Conservation (phyloP, 1,139 yeast species). For the Saccharomycopsis phalli region DNA sequence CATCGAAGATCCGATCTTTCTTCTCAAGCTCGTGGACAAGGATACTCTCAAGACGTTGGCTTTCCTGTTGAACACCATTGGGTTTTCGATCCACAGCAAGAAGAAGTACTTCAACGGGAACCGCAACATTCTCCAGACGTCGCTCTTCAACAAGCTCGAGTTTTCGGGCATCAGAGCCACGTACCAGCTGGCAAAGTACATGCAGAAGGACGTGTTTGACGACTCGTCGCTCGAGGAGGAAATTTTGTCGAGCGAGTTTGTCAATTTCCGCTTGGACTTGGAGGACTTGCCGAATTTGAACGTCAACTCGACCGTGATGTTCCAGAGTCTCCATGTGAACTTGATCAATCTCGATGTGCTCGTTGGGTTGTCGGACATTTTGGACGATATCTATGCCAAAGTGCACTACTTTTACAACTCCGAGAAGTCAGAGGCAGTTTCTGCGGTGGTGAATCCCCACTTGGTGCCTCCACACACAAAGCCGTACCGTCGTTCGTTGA, state of each 20-base stretch:
- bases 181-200: constrained; percentile 18
- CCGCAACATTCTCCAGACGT: constrained; percentile 12
- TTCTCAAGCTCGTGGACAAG: constrained; percentile 23
- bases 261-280: constrained; percentile 18
- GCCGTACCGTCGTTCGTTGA: constrained; percentile 5
- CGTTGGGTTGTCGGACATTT: constrained; percentile 28
- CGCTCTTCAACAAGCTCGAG: constrained; percentile 12
- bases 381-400: constrained; percentile 21
- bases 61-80: constrained; percentile 22
- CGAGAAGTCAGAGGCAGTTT: constrained; percentile 20
- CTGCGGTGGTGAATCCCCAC: constrained; percentile 11
- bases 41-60: constrained; percentile 22
- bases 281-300: constrained; percentile 25
- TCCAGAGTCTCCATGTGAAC: constrained; percentile 24
- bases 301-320: constrained; percentile 19
- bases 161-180: constrained; percentile 13
- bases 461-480: background rate
- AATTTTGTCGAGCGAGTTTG: constrained; percentile 20
- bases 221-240: constrained; percentile 23
- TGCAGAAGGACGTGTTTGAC: constrained; percentile 22
- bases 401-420: constrained; percentile 6
- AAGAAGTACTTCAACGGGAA: constrained; percentile 19
- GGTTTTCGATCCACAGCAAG: constrained; percentile 22
- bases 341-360: constrained; percentile 28
- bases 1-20: constrained; percentile 27